These are phyloP conservation scores for Neobulgaria alba DNA, from an alignment of 2,329 filamentous ascomycete species.

Conservation along the genomic window DNA sequence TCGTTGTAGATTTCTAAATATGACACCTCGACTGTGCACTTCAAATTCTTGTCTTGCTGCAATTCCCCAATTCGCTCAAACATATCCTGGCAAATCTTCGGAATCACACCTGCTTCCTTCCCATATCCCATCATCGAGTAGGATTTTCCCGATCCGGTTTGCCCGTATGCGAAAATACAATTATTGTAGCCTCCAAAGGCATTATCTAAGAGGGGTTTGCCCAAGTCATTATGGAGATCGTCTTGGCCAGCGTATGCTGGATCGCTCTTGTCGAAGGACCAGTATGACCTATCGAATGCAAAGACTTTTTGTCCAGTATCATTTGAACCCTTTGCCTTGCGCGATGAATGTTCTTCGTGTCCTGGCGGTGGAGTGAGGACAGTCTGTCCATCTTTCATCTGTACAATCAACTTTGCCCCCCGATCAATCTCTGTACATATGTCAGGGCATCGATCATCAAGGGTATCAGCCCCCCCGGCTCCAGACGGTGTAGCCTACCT, in stretches of 20 bases:
- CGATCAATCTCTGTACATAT: conserved; percentile 69
- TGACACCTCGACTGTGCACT: conserved; percentile 93
- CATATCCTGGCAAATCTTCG: conserved; percentile 96
- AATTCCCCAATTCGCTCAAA: conserved; percentile 74
- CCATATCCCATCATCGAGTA: conserved; percentile 99
- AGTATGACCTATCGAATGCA: conserved; percentile 95
- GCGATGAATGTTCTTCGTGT: conserved; percentile 42
- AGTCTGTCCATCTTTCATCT: conserved; percentile 92
- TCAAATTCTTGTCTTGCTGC: conserved; percentile 64
- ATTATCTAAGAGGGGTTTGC: conserved; percentile 88
- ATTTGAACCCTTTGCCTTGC: conserved; percentile 53
- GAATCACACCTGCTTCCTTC: conserved; percentile 89
- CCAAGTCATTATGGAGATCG: conserved; percentile 79
- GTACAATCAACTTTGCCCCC: conserved; percentile 90
- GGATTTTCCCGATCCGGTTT: conserved; percentile 96
- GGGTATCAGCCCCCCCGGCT: too few relatives aligned
- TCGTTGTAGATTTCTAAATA: conserved; percentile 99
- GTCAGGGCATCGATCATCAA: not conserved
- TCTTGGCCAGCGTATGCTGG: conserved; percentile 83
- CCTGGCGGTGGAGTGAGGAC: conserved; percentile 67
- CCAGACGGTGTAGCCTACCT: conserved; percentile 48
- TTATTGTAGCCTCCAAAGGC: conserved; percentile 99
- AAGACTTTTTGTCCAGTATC: conserved; percentile 73
- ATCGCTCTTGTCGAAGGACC: conserved; percentile 85
- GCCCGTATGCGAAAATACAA: conserved; percentile 98